Percentiles rank a stretch among this genome's conserved stretches.
phyloP scores from a whole-genome alignment of 2,329 filamentous ascomycete genomes.

The Dactylellina sp. region DNA sequence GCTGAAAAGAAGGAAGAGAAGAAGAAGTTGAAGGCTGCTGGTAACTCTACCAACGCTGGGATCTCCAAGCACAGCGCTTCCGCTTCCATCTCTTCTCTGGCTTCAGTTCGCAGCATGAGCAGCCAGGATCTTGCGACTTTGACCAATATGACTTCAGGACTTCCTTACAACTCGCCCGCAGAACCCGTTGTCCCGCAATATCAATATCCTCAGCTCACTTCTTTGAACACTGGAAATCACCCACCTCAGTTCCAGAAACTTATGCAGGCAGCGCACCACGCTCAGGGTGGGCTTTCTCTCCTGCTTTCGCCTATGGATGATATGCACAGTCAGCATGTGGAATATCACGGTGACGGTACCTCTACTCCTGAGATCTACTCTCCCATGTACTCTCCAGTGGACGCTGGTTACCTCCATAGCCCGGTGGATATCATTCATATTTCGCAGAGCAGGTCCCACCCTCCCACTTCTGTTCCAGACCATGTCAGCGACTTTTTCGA shows the following conservation, averaged over 20 bases:
- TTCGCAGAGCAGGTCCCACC: slow-evolving; percentile 43
- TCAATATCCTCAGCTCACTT: slow-evolving; percentile 52
- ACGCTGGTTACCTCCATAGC: slow-evolving; percentile 52
- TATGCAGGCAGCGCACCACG: slow-evolving; percentile 55
- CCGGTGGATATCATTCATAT: slow-evolving; percentile 56
- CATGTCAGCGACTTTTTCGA: slow-evolving; percentile 56
- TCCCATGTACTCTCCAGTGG: slow-evolving; percentile 52
- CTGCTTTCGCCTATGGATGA: slow-evolving; percentile 55
- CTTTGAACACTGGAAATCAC: slow-evolving; percentile 49
- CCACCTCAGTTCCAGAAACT: slow-evolving; percentile 56
- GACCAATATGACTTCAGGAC: slow-evolving; percentile 53
- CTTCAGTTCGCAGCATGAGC: slow-evolving; percentile 55
- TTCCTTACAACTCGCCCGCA: slow-evolving; percentile 43
- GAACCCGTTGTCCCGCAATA: slow-evolving; percentile 50
- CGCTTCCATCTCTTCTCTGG: slow-evolving; percentile 54
- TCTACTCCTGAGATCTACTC: slow-evolving; percentile 56
- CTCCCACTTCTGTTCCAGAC: slow-evolving; percentile 54
- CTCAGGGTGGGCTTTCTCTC: slow-evolving; percentile 50
- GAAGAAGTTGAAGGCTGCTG: slow-evolving; percentile 55
- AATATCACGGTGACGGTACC: slow-evolving; percentile 48
- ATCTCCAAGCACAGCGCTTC: slow-evolving; percentile 57
- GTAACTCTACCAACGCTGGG: slow-evolving; percentile 46
- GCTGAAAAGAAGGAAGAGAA: slow-evolving; percentile 57
- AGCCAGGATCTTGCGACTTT: slow-evolving; percentile 54
- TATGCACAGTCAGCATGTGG: slow-evolving; percentile 54